Evolutionary conservation across 805 yeast species (phyloP), one percentile per base, ranked within the genome.

Genomic region (Spathaspora gorwiae): DNA sequence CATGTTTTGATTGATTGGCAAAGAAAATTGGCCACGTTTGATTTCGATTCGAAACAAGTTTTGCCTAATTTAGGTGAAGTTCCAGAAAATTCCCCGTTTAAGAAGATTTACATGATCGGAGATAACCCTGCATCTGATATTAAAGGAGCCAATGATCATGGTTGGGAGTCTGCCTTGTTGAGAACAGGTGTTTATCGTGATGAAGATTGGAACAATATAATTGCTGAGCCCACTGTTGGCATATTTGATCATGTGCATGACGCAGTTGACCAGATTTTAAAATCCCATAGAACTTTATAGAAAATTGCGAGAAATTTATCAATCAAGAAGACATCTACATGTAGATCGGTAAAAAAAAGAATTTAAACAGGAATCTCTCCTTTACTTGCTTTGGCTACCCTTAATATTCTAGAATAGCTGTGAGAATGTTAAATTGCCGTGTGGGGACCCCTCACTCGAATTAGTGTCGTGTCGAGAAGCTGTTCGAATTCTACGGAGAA

Each of bases 51-150:
- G 7, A 27, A 46, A 34, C 71, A 70, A 44, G 51, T 60, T 14
- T 53, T 70, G 13, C 86, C 86, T 1, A 58, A 55, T 15, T 62
- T 82, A 44, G 75, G 78, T 27, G 54, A 52, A n/a, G 52, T 73
- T 2, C 70, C 71, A 1, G 42, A 26, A 13, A 46, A 49, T 14
- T 52, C 65, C 37, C 71, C 71, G 6, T 66, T 85, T 54, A 67
- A 71, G 33, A 64, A 75, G n/a, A 84, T 94, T 1, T 90, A 75
- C 66, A 94, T 94, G 99, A 88, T 94, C 32, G 99, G 99, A 27
- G 99, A 94, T 65, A 94, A 94, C 62, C 98, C 97, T 4, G 94
- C 84, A 27, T 80, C 90, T 42, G 99, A 94, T 61, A 94, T 94
- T 44, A 75, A 76, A 45, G 99, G 99, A 0, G 99, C 96, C 6